Base-by-base conservation (phyloP, 163 green algal species). In the Scenedesmus sp. region DNA sequence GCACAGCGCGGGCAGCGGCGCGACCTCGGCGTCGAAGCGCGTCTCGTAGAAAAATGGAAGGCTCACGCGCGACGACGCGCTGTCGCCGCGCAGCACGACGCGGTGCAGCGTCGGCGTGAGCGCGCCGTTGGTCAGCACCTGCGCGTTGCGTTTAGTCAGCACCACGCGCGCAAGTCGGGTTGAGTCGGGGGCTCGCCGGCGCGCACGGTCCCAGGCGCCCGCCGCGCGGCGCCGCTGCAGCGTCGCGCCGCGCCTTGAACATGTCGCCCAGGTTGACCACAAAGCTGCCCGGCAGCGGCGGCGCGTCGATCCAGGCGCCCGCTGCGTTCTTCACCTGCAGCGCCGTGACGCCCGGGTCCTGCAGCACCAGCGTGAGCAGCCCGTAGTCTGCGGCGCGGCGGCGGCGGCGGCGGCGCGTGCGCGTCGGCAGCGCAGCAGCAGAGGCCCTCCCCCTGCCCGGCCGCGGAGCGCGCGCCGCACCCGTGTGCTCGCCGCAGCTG, bases 21-120 rank as follows among this genome's bases (percentile, higher is more conserved):
- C 39, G 4, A 92, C 69, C 5, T 77, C 2, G 10, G 86, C 88
- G 9, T 91, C 85, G 74, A 90, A 93, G 65, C 58, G 77, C 1
- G 90, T 83, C 76, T 94, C 90, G 65, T 92, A 92, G 70, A 94
- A 94, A 82, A 92, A 94, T 0, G 90, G 83, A 3, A 90, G 66
- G 1, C 83, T 91, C 3, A 91, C 73, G 0, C 90, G 69, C 2
- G 85, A 85, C 6, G 24, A 42, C 20, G 6, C 63, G 18, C 51
- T 29, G 15, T 47, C 39, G 36, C 85, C 45, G 2, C 66, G 78
- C 60, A 92, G 89, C 57, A 92, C 78, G 11, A 94, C 89, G 26
- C 89, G 81, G 84, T 94, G 89, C n/a, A 80, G 42, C 4, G 89
- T 94, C 3, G 89, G 83, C 45, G 67, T 72, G 73, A 92, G 92